These are phyloP conservation scores for Aquilaria yunnanensis DNA, from an alignment of 345 rosid species.

Conservation along the genomic window DNA sequence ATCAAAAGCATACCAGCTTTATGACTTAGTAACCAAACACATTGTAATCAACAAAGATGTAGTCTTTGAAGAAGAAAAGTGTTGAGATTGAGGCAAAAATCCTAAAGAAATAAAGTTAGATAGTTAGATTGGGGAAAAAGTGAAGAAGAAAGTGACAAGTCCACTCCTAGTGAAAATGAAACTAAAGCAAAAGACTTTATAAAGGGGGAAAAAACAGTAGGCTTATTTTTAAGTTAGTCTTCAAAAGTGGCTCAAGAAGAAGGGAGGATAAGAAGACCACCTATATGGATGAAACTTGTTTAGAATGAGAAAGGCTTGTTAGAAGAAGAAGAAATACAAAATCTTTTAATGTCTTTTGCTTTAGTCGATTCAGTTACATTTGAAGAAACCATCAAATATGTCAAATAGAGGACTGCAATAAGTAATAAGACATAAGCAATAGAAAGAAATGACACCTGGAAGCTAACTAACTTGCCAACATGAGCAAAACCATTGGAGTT, in stretches of 20 bases:
- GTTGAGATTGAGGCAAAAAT: neutral
- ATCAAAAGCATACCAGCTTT: conserved; percentile 2
- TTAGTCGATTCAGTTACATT: neutral
- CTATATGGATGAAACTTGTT: conserved; percentile 9
- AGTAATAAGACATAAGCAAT: neutral
- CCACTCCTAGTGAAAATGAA: neutral
- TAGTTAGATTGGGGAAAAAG: too few species aligned
- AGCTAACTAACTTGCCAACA: neutral
- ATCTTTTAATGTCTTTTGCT: neutral
- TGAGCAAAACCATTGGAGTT: conserved; percentile 1
- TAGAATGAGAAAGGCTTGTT: neutral
- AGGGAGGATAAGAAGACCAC: neutral
- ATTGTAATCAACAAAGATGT: conserved; percentile 1
- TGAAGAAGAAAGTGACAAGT: neutral
- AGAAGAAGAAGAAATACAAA: neutral
- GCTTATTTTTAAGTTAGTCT: too few species aligned
- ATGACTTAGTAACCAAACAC: neutral
- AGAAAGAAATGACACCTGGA: conserved; percentile 4
- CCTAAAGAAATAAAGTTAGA: neutral
- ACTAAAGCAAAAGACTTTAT: too few species aligned
- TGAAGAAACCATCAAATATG: neutral
- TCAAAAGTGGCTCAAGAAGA: neutral
- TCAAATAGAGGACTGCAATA: conserved; percentile 7
- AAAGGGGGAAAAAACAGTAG: too few species aligned
- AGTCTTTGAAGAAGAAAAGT: neutral